A percentile compares a stretch with the other conserved stretches of the same genome.
Evolutionary conservation across 169 alveolate species (phyloP).

Genomic region (Eimeria acervulina): DNA sequence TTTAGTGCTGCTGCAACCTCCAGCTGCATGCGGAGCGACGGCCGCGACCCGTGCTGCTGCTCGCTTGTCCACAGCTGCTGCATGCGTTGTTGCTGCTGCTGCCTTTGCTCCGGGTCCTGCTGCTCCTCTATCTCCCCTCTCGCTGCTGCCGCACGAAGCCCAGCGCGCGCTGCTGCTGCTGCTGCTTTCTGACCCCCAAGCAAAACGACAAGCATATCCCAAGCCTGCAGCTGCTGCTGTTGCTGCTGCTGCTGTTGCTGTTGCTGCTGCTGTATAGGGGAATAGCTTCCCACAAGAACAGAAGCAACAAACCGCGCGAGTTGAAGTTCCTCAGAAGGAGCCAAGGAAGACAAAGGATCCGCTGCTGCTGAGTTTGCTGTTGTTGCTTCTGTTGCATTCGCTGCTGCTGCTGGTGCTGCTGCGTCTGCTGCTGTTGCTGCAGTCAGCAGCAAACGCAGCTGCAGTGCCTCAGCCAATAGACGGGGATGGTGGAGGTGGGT

Average conservation of each 20-base stretch:
- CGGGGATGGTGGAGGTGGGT: conserved; percentile 11
- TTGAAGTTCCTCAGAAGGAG: conserved; percentile 39
- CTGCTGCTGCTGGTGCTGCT: background rate
- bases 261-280: background rate
- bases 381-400: background rate
- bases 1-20: conserved; percentile 33
- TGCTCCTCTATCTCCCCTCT: background rate
- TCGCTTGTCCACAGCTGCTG: conserved; percentile 63
- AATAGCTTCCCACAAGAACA: background rate
- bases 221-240: conserved; percentile 2
- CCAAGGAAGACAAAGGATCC: background rate
- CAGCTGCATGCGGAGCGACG: conserved; percentile 54
- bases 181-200: background rate
- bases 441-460: conserved; percentile 41
- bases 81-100: background rate
- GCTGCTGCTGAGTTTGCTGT: background rate
- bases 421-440: background rate
- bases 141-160: conserved; percentile 32
- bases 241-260: conserved; percentile 41
- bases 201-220: background rate
- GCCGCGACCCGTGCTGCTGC: conserved; percentile 62
- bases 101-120: background rate
- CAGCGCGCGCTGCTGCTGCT: conserved; percentile 46
- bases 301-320: conserved; percentile 28
- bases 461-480: conserved; percentile 23